These are phyloP conservation scores for Cenchrus fungigraminus DNA, from an alignment of 176 grass and related monocot genomes.

Conservation along the genomic window DNA sequence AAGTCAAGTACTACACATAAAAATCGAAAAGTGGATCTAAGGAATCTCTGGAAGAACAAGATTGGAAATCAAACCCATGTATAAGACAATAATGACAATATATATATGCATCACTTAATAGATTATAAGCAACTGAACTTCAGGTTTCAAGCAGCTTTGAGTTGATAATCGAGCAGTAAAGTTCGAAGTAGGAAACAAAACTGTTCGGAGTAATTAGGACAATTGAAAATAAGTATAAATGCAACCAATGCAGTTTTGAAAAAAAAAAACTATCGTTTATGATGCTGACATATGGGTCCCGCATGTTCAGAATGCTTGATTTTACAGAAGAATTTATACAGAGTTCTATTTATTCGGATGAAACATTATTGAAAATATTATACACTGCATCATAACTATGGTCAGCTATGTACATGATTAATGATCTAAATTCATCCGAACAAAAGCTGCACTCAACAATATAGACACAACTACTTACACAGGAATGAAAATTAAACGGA, in stretches of 20 bases:
- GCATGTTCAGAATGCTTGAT: background rate
- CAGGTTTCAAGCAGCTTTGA: slow-evolving; percentile 19
- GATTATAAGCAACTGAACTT: background rate
- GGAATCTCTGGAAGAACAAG: too few relatives aligned
- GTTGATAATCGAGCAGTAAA: slow-evolving; percentile 8
- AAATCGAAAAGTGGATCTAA: background rate
- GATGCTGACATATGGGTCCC: background rate
- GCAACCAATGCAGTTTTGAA: background rate
- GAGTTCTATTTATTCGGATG: slow-evolving; percentile 6
- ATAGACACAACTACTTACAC: background rate
- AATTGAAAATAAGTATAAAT: background rate
- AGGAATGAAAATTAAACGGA: slow-evolving; percentile 6
- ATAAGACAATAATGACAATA: background rate
- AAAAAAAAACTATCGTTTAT: background rate
- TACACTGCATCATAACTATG: background rate
- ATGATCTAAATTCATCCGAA: slow-evolving; percentile 16
- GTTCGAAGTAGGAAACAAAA: slow-evolving; percentile 3
- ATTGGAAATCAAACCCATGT: background rate
- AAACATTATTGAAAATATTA: background rate
- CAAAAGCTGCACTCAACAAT: slow-evolving; percentile 1
- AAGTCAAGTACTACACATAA: background rate
- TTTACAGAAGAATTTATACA: background rate
- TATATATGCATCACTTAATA: slow-evolving; percentile 11
- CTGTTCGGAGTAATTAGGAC: background rate
- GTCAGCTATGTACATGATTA: background rate